Percentiles rank a stretch among this genome's conserved stretches.
phyloP scores from a whole-genome alignment of 345 rosid species.

The Populus pruinosa region DNA sequence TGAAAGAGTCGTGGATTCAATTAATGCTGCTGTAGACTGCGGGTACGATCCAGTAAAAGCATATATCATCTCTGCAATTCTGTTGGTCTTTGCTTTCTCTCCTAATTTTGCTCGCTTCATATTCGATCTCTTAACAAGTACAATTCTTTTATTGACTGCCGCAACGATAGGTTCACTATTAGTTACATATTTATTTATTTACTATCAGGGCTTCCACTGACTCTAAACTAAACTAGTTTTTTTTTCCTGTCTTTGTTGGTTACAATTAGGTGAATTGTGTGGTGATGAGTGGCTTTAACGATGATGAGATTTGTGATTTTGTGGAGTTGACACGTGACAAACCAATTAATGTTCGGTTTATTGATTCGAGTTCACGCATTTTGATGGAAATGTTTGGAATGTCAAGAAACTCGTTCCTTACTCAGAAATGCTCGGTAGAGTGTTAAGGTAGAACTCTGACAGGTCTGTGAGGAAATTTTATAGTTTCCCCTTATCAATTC shows the following conservation, averaged over 20 bases:
- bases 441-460: constrained; percentile 75
- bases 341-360: constrained; percentile 87
- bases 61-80: constrained; percentile 6
- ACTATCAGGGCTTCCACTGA: not conserved
- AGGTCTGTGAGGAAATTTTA: constrained; percentile 14
- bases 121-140: not conserved
- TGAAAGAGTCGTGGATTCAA: constrained; percentile 73
- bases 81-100: not conserved
- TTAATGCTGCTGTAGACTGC: constrained; percentile 66
- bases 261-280: constrained; percentile 75
- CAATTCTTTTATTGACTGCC: not conserved
- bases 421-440: constrained; percentile 77
- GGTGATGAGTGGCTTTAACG: constrained; percentile 91
- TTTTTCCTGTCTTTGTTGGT: not conserved
- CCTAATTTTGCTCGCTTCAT: not conserved
- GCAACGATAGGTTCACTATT: not conserved
- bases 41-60: constrained; percentile 92
- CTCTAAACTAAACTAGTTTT: not conserved
- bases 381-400: constrained; percentile 95
- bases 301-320: constrained; percentile 93
- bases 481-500: not conserved
- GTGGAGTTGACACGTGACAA: constrained; percentile 72
- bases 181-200: not conserved
- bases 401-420: constrained; percentile 80
- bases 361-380: constrained; percentile 86